Evolutionary conservation across 1,139 yeast genomes (phyloP), one percentile per base, ranked within the genome.

Genomic region (Scheffersomyces lignicola): DNA sequence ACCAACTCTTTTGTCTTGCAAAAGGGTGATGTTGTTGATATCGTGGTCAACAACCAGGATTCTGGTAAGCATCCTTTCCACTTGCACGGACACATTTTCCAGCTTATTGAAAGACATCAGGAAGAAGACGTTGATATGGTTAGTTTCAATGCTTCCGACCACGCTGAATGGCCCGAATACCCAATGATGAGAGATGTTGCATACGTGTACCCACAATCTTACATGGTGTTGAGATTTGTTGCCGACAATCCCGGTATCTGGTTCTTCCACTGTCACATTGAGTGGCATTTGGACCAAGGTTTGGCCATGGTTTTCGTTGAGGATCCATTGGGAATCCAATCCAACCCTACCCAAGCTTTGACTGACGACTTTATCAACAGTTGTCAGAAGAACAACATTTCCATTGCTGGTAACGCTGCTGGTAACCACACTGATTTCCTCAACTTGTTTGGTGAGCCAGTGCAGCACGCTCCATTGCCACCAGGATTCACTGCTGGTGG

Each of bases 61-160:
- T 86, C 89, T 35, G 94, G 94, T 62, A 77, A 78, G 42, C 96
- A 88, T 60, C 96, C 96, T n/a, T 86, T 89, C 81, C 96, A 88
- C 57, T 65, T 88, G 48, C 96, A 88, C 50, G 96, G 96, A 22
- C 94, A 86, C 59, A 73, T 69, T 41, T 85, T 87, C 72, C 94
- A 88, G 70, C 69, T 85, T 7, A 54, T 86, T 36, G 77, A 73
- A 33, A 75, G 87, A 56, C 80, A 83, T 7, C 69, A 60, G 12
- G 76, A 67, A 17, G 60, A 69, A 32, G 68, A 66, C 26, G 84
- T 78, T 15, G 76, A 67, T 33, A 85, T 84, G 29, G 70, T 71
- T 16, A 65, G 75, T 11, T 77, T 69, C 42, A 62, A 75, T 32
- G 50, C 67, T 23, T 62, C 65, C 4, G 67, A 72, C 41, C 81